phyloP scores from a whole-genome alignment of 2,329 filamentous ascomycete species.

The Dothideomycetes sp. region DNA sequence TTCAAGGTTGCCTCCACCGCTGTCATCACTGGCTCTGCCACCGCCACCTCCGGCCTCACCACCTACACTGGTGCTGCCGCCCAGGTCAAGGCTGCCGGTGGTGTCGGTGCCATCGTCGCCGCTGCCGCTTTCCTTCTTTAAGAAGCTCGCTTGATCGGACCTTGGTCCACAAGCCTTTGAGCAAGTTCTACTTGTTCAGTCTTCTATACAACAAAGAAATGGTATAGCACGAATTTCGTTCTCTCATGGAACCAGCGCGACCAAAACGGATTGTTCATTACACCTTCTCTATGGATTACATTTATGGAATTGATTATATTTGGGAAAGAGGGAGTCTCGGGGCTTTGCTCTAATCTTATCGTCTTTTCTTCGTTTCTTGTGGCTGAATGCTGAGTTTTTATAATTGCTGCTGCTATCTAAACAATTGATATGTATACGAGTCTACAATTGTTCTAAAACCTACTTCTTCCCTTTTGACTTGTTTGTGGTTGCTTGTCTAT shows the following conservation, averaged over 20 bases:
- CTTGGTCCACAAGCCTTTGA: too few species aligned
- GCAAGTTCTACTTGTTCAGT: too few species aligned
- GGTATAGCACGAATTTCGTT: background rate
- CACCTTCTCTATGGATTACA: background rate
- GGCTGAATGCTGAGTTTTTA: background rate
- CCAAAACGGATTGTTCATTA: background rate
- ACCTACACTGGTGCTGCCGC: conserved; percentile 7
- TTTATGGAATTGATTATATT: background rate
- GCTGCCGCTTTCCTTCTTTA: conserved; percentile 9
- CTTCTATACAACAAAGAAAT: background rate
- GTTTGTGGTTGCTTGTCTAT: too few species aligned
- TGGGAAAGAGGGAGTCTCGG: background rate
- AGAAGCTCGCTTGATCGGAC: background rate
- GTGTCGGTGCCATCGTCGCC: conserved; percentile 6
- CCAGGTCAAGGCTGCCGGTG: conserved; percentile 8
- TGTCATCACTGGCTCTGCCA: conserved; percentile 2
- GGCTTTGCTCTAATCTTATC: background rate
- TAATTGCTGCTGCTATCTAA: too few species aligned
- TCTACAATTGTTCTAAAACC: background rate
- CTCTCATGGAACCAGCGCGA: background rate
- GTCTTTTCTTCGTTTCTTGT: background rate
- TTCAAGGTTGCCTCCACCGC: conserved; percentile 6
- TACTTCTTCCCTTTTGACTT: background rate
- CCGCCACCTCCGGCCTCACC: conserved; percentile 4
- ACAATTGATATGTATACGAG: background rate